Base-by-base conservation (phyloP, 2,329 filamentous ascomycete species). In the Hymenoscyphus fraxineus region DNA sequence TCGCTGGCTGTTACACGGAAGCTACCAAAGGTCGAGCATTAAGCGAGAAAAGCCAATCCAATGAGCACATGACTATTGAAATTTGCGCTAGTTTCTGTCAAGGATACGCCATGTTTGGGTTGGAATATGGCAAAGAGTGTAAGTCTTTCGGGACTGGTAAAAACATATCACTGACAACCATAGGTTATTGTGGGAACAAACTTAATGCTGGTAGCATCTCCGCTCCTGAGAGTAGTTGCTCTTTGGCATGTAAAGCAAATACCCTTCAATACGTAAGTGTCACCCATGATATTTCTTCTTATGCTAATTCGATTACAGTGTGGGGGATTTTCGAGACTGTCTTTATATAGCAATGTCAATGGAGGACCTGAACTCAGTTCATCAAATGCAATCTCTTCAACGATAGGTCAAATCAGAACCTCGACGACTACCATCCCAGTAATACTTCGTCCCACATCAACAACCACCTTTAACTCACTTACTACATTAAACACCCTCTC, bases 81-180 rank as follows among this genome's bases (percentile, higher is more conserved):
- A 67, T 63, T n/a, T 77, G 75, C 59, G 65, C 64, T 7, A 57
- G 64, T 1, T 67, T 71, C 41, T 76, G 71, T 59, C 56, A 61
- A 1, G 72, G 69, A 1, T 77, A 73, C 51, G 69, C 64, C 3
- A 76, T 73, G 63, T 75, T 74, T 41, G 77, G 77, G 40, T 70
- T 77, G 9, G 77, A 79, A 64, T 79, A 76, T 64, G 67, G 69
- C 44, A 59, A 69, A 54, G 74, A 77, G 67, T 77, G 76, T 63
- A 13, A 19, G 59, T 56, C 31, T 12, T 35, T 12, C 32, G 2
- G 7, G 10, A n/a, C 44, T 39, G 19, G 13, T 47, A 44, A 16
- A 32, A 15, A 32, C 2, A 3, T 16, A 1, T 19, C 41, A 47
- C 54, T 64, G 32, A 62, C 31, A 9, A 19, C 27, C 15, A 58